Evolutionary conservation across 768 basidiomycete species (phyloP), one percentile per base, ranked within the genome.

Genomic region (Infundibulicybe gibba): DNA sequence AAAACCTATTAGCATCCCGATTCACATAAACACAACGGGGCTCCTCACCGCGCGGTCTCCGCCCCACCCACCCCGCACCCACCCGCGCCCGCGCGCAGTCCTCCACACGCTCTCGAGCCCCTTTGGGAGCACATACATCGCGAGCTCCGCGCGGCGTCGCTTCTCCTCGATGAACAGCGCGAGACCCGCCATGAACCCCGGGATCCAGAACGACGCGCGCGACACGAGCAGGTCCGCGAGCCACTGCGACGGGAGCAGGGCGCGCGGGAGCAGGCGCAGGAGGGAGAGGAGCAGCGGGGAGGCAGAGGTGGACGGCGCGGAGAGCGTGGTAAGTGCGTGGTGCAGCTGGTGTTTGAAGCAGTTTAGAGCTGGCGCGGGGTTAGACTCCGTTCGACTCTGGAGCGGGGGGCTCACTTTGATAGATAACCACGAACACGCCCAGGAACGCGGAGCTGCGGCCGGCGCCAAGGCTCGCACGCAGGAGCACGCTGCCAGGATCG

Each of bases 31-130:
- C 12, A 32, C 2, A 13, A 41, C 51, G 52, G 32, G 12, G 10
- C 50, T 40, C 35, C 81, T 66, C 58, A 86, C 77, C 58, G 86
- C 25, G 25, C 58, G 40, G 74, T 73, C 58, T 85, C 86, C 0
- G 87, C 89, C 66, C 76, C 80, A 42, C 30, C 83, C 83, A 53
- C 73, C 72, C 50, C 83, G 80, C 40, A 94, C 86, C 67, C 80
- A 81, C 1, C 88, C 87, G 50, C 83, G 80, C 12, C 87, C 87
- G 19, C 88, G 66, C 8, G 85, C 79, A 59, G 83, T 81, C 0
- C 84, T 73, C 94, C 93, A 97, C n/a, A 80, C 80, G 45, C 90
- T 90, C 70, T 98, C 94, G 32, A 98, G 63, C 0, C 81, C 90
- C 62, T 93, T 90, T 3, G 95, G 95, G 19, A 97, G 66, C 1